Evolutionary conservation across 306 rosid genomes (phyloP), one percentile per base, ranked within the genome.

Genomic region (Fagus crenata): DNA sequence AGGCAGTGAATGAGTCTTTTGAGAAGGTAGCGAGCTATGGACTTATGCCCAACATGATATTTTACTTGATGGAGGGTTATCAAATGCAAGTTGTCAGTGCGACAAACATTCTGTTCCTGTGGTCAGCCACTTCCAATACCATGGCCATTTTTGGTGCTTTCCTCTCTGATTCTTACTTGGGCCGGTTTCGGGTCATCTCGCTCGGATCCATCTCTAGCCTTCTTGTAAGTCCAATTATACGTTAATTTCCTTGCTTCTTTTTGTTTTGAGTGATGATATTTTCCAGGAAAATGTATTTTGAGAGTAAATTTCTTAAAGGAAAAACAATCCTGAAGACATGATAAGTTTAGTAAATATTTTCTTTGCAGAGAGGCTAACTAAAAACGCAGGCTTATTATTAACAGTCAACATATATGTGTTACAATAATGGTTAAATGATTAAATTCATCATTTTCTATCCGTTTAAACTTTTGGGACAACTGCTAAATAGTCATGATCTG

Each of bases 61-160:
- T 88, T 15, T 84, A 89, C 77, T 77, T 86, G 74, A 84, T 14
- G 32, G 60, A 82, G 12, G 84, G 37, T 15, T 89, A 77, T 37
- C 61, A 77, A 12, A 67, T 86, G 77, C 12, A 73, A 28, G 40
- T 63, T 58, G 85, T 84, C 6, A 49, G 39, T 59, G 88, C 87
- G 8, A 53, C 87, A 17, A 84, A 17, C 63, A 56, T 81, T 69
- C 80, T 86, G 14, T 73, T 73, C 41, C 56, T 80, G 13, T 86
- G 92, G 92, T 80, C 84, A 15, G 88, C 88, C 31, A 43, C 75
- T 63, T 84, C 92, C 7, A 78, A 82, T 63, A 7, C 54, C 51
- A 75, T 86, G 81, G 80, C 90, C 55, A 75, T 88, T 51, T 68
- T 84, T 40, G 92, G 92, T 1, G 92, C 92, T 3, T 85, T 86